A percentile compares a stretch with the other conserved stretches of the same genome.
Conservation (phyloP, 139 green algal species). For the Monoraphidium neglectum region DNA sequence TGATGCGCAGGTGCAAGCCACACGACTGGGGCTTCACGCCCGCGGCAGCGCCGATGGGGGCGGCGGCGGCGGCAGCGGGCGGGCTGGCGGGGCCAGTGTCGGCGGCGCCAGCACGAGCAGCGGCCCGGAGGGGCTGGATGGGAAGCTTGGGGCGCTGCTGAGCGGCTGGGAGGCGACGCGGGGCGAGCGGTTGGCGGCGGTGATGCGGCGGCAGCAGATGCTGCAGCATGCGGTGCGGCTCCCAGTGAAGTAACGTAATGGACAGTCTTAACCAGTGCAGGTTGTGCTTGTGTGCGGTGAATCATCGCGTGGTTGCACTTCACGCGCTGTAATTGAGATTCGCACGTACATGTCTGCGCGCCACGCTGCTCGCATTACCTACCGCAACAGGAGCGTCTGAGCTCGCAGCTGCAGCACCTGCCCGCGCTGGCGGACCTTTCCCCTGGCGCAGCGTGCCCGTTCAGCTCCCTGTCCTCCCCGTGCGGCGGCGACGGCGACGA, state of each 20-base stretch:
- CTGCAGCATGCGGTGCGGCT: conserved; percentile 10
- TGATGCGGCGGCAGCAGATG: conserved; percentile 4
- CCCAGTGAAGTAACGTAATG: not conserved
- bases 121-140: conserved; percentile 3
- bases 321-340: not conserved
- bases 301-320: not conserved
- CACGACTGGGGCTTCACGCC: not conserved
- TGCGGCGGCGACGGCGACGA: too few species aligned
- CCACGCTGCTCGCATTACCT: not conserved
- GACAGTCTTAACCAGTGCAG: not conserved
- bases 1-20: conserved; percentile 34
- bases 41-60: conserved; percentile 24
- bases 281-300: not conserved
- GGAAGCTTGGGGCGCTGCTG: conserved; percentile 22
- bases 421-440: conserved; percentile 16
- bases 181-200: conserved; percentile 1
- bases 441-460: not conserved
- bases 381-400: conserved; percentile 27
- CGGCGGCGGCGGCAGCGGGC: too few species aligned
- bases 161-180: not conserved
- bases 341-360: not conserved
- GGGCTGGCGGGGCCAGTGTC: too few species aligned
- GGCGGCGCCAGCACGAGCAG: too few species aligned
- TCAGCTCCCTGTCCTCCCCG: conserved; percentile 13
- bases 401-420: conserved; percentile 27